Evolutionary conservation across 169 alveolate species (phyloP).

Genomic region (Hepatocystis sp.): DNA sequence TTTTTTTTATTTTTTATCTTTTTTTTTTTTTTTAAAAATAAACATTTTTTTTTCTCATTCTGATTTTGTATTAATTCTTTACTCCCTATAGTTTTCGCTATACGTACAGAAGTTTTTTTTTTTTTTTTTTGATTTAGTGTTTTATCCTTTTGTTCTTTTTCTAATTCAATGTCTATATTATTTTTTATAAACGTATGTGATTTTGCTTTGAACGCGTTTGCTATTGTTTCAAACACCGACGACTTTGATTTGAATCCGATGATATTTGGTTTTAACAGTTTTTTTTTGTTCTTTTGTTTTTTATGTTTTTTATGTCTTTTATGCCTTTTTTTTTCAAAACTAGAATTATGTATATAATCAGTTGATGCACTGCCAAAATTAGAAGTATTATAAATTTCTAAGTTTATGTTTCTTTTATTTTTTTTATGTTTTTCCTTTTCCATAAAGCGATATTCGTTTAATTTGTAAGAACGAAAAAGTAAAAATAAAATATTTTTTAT

Average conservation of each 20-base stretch:
- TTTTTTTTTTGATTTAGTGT: too few species aligned
- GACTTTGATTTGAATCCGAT: too few species aligned
- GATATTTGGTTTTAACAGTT: too few species aligned
- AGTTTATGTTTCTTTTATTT: slow-evolving; percentile 56
- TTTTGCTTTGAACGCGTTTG: too few species aligned
- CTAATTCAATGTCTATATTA: too few species aligned
- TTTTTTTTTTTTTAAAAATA: slow-evolving; percentile 10
- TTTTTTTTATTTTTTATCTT: slow-evolving; percentile 22
- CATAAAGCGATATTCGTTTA: slow-evolving; percentile 49
- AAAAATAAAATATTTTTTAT: slow-evolving; percentile 44
- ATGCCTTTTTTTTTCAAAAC: not conserved
- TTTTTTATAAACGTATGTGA: too few species aligned
- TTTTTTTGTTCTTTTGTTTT: not conserved
- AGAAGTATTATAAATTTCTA: slow-evolving; percentile 18
- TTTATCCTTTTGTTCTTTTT: too few species aligned
- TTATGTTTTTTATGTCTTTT: not conserved
- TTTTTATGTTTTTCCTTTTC: slow-evolving; percentile 64
- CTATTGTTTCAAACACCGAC: too few species aligned
- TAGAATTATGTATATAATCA: not conserved
- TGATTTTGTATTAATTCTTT: not conserved
- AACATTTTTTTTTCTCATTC: not conserved
- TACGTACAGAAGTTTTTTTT: too few species aligned
- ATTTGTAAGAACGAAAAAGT: slow-evolving; percentile 51
- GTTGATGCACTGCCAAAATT: slow-evolving; percentile 14
- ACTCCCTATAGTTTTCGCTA: too few species aligned